phyloP scores from a whole-genome alignment of 495 filamentous ascomycete genomes.

The Xylaria sp. region DNA sequence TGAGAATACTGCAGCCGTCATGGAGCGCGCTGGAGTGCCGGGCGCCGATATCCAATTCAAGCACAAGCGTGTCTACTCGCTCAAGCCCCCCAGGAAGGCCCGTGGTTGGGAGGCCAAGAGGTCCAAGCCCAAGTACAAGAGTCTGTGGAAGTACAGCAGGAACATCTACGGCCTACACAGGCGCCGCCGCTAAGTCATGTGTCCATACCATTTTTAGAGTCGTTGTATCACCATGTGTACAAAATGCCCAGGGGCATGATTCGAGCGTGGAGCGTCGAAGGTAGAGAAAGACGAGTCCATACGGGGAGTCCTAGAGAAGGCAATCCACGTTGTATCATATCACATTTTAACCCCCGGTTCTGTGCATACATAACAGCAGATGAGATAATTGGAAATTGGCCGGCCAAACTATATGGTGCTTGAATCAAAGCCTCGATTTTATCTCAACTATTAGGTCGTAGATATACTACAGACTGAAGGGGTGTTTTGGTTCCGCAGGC shows the following conservation, averaged over 20 bases:
- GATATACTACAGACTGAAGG: not conserved
- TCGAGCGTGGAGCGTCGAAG: constrained; percentile 5
- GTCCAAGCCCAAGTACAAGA: constrained; percentile 60
- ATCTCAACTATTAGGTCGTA: not conserved
- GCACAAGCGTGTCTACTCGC: constrained; percentile 64
- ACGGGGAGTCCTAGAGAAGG: not conserved
- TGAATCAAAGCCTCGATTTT: no score
- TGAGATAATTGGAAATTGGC: not conserved
- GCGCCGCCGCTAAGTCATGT: constrained; percentile 33
- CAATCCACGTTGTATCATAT: constrained; percentile 27
- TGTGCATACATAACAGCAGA: constrained; percentile 25
- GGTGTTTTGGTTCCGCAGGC: not conserved
- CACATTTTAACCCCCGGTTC: constrained; percentile 3
- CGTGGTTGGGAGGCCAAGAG: constrained; percentile 65
- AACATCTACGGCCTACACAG: constrained; percentile 44
- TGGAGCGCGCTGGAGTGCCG: constrained; percentile 76
- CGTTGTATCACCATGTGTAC: constrained; percentile 26
- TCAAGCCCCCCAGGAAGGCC: constrained; percentile 59
- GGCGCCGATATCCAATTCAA: constrained; percentile 86
- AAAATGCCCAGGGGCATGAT: constrained; percentile 14
- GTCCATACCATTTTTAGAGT: not conserved
- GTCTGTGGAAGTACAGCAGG: constrained; percentile 61
- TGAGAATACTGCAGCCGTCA: constrained; percentile 80
- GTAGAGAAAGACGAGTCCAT: constrained; percentile 1
- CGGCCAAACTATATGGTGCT: not conserved